These are phyloP conservation scores for Colletotrichum kahawae DNA, from an alignment of 2,329 filamentous ascomycete species.

Conservation along the genomic window DNA sequence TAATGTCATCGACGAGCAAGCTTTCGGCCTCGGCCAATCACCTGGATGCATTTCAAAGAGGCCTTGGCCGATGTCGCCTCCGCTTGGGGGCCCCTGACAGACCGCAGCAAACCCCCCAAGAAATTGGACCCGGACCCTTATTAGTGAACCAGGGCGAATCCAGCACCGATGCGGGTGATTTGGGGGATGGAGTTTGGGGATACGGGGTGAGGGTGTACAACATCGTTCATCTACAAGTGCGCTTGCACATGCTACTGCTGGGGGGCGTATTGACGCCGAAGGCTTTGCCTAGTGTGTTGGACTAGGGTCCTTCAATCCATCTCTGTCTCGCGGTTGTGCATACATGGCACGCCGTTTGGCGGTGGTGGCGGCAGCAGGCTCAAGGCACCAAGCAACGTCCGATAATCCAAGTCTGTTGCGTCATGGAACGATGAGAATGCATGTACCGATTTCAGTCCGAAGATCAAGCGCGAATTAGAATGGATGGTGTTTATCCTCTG, in stretches of 20 bases:
- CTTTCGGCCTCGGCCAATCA: slow-evolving; percentile 24
- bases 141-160: not conserved
- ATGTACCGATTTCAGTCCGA: not conserved
- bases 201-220: not conserved
- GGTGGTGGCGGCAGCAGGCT: not conserved
- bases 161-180: slow-evolving; percentile 21
- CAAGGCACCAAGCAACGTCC: not conserved
- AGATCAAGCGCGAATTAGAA: not conserved
- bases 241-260: slow-evolving; percentile 13
- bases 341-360: not conserved
- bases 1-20: slow-evolving; percentile 23
- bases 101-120: slow-evolving; percentile 8
- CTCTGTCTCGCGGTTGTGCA: not conserved
- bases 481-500: not conserved
- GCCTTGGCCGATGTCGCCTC: slow-evolving; percentile 25
- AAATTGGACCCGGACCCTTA: slow-evolving; percentile 20
- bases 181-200: slow-evolving; percentile 5
- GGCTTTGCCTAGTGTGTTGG: not conserved
- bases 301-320: not conserved
- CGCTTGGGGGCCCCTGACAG: slow-evolving; percentile 10
- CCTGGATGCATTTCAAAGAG: slow-evolving; percentile 23
- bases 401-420: not conserved
- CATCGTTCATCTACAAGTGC: slow-evolving; percentile 1
- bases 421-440: slow-evolving; percentile 2
- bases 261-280: not conserved